Evolutionary conservation across 163 green algal species (phyloP), one percentile per base, ranked within the genome.

Genomic region (Coccomyxa subellipsoidea): DNA sequence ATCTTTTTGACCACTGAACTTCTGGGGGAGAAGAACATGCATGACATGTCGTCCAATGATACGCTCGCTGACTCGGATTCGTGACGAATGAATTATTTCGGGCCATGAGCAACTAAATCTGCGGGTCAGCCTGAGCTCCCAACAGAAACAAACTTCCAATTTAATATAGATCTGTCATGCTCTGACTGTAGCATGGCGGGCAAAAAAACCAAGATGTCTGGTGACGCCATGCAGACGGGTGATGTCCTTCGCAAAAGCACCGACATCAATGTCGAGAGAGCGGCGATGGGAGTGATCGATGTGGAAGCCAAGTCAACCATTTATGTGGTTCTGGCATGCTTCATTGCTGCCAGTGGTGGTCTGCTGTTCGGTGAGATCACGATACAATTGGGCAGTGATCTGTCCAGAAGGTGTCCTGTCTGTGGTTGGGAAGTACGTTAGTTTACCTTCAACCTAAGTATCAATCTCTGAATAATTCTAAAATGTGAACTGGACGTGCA

Each of bases 271-370:
- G 4, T 59, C 23, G 47, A 59, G 47, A 59, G 47, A 18, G 47
- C 47, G 21, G 47, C 47, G 21, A 6, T 59, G 47, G 47, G 47
- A 7, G 4, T 59, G 15, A 7, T 59, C 47, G 47, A 59, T 59
- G 75, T 84, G 5, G 75, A 84, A 31, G 81, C 81, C 37, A 81
- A 81, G 35, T 39, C 47, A 7, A 86, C 83, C 25, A 76, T 54
- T n/a, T 86, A 84, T 73, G 83, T 86, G 4, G 37, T 83, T 12
- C 8, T 81, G 37, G 78, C 73, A 2, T 86, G 83, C 54, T 35
- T 83, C 1, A 69, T 86, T 1, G 83, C 83, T 7, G 83, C 83
- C 12, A 81, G 37, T 69, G 83, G 83, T 32, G 83, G 83, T 29
- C 29, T 83, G 7, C 54, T 86, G 1, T 86, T 86, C 38, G 83